Conservation (phyloP, 352 stramenopile genomes). For the Phytophthora ramorum region DNA sequence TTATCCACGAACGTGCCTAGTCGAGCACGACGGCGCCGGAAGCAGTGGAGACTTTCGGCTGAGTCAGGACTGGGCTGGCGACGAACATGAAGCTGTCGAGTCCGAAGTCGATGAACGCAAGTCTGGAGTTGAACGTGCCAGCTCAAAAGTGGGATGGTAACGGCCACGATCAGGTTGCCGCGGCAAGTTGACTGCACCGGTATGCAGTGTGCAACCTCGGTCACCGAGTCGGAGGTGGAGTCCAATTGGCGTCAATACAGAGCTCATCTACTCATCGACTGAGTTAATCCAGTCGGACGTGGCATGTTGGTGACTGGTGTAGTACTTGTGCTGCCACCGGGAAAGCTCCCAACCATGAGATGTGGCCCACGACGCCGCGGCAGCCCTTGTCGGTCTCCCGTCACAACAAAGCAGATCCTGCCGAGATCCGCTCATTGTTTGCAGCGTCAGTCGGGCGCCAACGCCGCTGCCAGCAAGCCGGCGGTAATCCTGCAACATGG, state of each 20-base stretch:
- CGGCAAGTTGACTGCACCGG: background rate
- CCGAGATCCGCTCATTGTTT: background rate
- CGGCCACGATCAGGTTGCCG: background rate
- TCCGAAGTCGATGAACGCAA: background rate
- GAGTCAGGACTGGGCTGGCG: background rate
- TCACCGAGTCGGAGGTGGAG: background rate
- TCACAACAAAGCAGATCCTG: slow-evolving; percentile 2
- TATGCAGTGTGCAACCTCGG: slow-evolving; percentile 11
- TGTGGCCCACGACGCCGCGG: background rate
- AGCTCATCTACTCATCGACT: background rate
- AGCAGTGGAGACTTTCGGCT: background rate
- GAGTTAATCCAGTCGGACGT: slow-evolving; percentile 2
- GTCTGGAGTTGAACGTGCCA: background rate
- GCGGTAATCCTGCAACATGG: slow-evolving; percentile 57
- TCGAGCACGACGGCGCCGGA: background rate
- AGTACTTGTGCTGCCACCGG: background rate
- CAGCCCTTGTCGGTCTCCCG: background rate
- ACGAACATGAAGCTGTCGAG: background rate
- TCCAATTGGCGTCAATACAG: background rate
- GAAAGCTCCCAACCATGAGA: background rate
- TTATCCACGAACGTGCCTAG: too few species aligned
- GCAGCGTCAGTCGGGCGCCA: slow-evolving; percentile 15
- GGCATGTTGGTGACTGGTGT: background rate
- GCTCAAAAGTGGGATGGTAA: slow-evolving; percentile 8
- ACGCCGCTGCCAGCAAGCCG: slow-evolving; percentile 41